Conservation (phyloP, 1,284 basidiomycete genomes). For the Fomitopsis schrenkii region DNA sequence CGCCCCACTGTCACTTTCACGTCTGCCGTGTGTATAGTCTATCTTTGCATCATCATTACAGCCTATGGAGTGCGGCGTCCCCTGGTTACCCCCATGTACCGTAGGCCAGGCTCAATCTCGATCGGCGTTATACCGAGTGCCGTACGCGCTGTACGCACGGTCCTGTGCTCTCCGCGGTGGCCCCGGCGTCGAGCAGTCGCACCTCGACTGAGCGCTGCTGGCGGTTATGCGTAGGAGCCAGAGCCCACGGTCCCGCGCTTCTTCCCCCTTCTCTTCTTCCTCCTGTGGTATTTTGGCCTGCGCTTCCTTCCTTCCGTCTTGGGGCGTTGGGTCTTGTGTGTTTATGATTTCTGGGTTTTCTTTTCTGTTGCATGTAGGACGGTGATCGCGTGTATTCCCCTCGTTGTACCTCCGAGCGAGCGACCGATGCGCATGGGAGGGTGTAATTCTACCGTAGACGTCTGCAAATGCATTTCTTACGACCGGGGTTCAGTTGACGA, state of each 20-base stretch:
- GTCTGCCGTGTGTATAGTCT: background rate
- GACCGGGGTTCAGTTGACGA: too few species aligned
- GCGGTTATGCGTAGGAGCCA: background rate
- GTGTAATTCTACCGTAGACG: too few species aligned
- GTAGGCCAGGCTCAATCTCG: too few species aligned
- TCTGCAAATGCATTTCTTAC: too few species aligned
- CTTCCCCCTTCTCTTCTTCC: background rate
- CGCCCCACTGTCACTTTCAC: background rate
- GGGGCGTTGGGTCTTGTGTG: too few species aligned
- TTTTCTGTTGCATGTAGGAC: background rate
- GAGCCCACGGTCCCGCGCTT: background rate
- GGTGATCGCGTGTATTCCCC: background rate
- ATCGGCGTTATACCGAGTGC: too few species aligned
- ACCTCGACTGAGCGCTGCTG: background rate
- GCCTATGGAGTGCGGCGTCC: background rate
- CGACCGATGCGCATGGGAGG: too few species aligned
- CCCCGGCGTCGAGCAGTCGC: background rate
- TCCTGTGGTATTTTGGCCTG: too few species aligned
- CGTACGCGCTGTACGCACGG: background rate
- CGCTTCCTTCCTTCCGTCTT: too few species aligned
- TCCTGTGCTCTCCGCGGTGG: background rate
- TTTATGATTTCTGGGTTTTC: background rate
- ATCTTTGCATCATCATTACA: background rate
- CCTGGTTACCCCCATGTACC: background rate
- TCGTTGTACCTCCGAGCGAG: too few species aligned